phyloP scores from a whole-genome alignment of 306 rosid genomes.

The Cicer chorassanicum region DNA sequence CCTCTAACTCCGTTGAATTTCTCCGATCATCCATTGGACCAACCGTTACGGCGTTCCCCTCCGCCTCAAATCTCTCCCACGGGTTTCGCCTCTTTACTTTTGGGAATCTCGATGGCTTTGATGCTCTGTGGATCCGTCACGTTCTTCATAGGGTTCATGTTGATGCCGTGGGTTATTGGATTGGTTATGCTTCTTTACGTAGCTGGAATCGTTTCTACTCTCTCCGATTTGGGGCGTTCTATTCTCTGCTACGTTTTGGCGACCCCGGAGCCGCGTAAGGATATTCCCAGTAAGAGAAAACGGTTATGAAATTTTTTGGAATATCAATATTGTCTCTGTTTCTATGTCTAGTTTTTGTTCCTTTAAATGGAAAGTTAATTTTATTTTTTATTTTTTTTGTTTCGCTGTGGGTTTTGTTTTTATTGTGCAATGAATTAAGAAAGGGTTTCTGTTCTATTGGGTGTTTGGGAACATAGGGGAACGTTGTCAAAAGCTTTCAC shows the following conservation, averaged over 20 bases:
- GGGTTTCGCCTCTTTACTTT: slow-evolving; percentile 77
- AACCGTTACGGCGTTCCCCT: slow-evolving; percentile 20
- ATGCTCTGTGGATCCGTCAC: slow-evolving; percentile 95
- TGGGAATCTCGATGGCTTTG: slow-evolving; percentile 84
- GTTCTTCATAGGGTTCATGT: slow-evolving; percentile 84
- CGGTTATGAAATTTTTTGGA: neutral
- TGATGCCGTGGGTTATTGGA: slow-evolving; percentile 96
- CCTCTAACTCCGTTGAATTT: slow-evolving; percentile 61
- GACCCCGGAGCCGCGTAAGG: slow-evolving; percentile 61
- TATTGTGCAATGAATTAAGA: neutral
- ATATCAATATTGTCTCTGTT: too few species aligned
- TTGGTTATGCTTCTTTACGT: slow-evolving; percentile 75
- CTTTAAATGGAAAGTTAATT: neutral
- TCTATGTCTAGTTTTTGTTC: neutral
- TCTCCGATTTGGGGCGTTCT: slow-evolving; percentile 72
- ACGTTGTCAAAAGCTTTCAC: neutral
- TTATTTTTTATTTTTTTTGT: neutral
- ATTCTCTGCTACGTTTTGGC: slow-evolving; percentile 60
- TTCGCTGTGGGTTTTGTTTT: neutral
- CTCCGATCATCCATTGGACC: slow-evolving; percentile 44
- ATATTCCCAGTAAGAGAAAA: slow-evolving; percentile 60
- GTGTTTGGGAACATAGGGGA: neutral
- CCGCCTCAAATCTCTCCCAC: slow-evolving; percentile 43
- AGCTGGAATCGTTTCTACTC: slow-evolving; percentile 70
- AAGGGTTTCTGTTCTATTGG: neutral